Evolutionary conservation across 2,329 filamentous ascomycete species (phyloP), one percentile per base, ranked within the genome.

Genomic region (Penicillium sp.): DNA sequence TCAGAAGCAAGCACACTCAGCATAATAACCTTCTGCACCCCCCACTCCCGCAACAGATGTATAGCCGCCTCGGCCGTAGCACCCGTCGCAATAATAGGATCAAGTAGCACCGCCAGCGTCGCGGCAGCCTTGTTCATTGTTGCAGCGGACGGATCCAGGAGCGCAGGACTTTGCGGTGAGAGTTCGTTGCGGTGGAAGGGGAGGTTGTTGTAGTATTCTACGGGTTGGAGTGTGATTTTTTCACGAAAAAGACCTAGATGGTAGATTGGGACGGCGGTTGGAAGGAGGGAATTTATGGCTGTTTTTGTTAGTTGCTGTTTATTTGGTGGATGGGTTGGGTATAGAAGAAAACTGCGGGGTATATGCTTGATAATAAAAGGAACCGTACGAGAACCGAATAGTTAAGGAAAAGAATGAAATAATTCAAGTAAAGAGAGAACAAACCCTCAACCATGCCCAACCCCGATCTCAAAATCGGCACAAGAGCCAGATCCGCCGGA

Each of bases 171-270:
- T 49, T 71, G 60, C 49, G 60, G 52, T 0, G 65, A 62, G 7
- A 67, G 62, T 19, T 68, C 60, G 37, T 60, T 71, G 54, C 66
- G 80, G 39, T 81, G 76, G 90, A 88, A 67, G 35, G 92, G 92
- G 19, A 97, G 87, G 76, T 97, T 97, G 82, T 97, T 97, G 84
- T 97, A 97, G 83, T 97, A 97, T 78, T 97, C 93, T 57, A 97
- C 93, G 3, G 93, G 92, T 67, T 91, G 87, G 52, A 96, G 87
- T 33, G 90, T 92, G 52, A 86, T 86, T 55, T 90, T 91, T 73
- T 97, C 93, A 69, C 93, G 91, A 82, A 93, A 98, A 70, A 98
- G 88, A 64, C 95, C 93, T 8, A 98, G 88, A 74, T 98, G 93
- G 79, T 98, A 92, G 62, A 97, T 85, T 7, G 92, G 88, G 31